Base-by-base conservation (phyloP, 2,329 filamentous ascomycete genomes). In the Pseudogymnoascus destructans region DNA sequence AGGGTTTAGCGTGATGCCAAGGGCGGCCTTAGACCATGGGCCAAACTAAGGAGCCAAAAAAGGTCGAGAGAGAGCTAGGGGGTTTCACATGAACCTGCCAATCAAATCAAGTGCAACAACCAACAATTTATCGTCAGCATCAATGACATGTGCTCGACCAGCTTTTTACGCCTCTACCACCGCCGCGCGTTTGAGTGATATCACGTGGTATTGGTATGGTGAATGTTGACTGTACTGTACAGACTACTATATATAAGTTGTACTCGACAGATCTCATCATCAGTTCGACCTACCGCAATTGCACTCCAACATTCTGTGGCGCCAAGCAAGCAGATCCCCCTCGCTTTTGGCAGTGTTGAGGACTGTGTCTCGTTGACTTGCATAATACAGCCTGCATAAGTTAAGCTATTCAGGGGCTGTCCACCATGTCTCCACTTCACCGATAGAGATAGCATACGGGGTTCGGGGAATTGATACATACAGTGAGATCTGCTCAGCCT, bases 361-460 rank as follows among this genome's bases (percentile, higher is more conserved):
- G 25, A 19, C 15, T n/a, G 46, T 52, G 46, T 52, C 46, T 52
- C 9, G 46, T 19, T 9, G 46, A 52, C 42, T 52, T 52, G 32
- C 46, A 52, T 52, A 52, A 52, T 30, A 52, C 46, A 52, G 15
- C 25, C 25, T 27, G 46, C 46, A 52, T 52, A 19, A 2, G 23
- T n/a, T 30, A 30, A 2, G 23, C 23, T 30, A 30, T 52, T 52
- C 46, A 52, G 46, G 46, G 46, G 46, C 25, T 52, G 46, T 52
- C 46, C 46, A 30, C 46, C 7, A 52, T 13, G 46, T 52, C 17
- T n/a, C 46, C 46, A 52, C 46, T 52, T 19, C 46, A 52, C 10
- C n/a, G 46, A 52, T 30, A 52, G 46, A 9, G 46, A 52, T 30
- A 52, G 46, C 46, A 23, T 19, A 56, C 32, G 54, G n/a, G n/a